Evolutionary conservation across 768 basidiomycete species (phyloP), one percentile per base, ranked within the genome.

Genomic region (Leccinum boreale): DNA sequence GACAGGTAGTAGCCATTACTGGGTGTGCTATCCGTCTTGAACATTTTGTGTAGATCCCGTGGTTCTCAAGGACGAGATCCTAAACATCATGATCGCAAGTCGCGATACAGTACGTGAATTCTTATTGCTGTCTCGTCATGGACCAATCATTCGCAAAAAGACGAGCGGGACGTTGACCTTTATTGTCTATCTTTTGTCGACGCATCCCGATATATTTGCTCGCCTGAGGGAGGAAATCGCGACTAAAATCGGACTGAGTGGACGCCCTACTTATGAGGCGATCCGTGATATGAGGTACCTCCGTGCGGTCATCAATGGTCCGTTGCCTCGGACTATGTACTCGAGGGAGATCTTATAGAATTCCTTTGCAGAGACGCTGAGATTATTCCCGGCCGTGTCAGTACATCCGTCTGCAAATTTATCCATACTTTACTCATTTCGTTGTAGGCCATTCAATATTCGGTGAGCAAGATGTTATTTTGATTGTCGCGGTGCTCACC

Each of bases 231-330:
- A 82, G 52, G 86, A 87, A 69, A 77, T 87, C 36, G 65, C 84
- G 17, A 67, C 70, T 4, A 78, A 78, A 26, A 76, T 88, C 10
- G 84, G 86, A 4, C 73, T 75, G 0, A 70, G 68, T 2, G 71
- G 76, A 2, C 70, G 78, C 8, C 85, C 85, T 1, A 78, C 79
- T 4, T 80, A 78, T 56, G 81, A 83, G 50, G 77, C 81, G 53
- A 79, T 87, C 53, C 75, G 78, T 31, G 80, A 82, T 8, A 84
- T 87, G 82, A 86, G 81, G 64, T 86, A 80, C 60, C 73, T 87
- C 1, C 75, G 85, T 10, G 86, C 86, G 2, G 82, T 86, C 6
- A 80, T 87, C 50, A 86, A 87, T 58, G 85, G 85, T 83, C 44
- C 5, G 65, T 52, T 58, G 10, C 1, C 2, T 21, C 12, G 8